phyloP scores from a whole-genome alignment of 257 asterid species.

The Jaltomata sinuosa region DNA sequence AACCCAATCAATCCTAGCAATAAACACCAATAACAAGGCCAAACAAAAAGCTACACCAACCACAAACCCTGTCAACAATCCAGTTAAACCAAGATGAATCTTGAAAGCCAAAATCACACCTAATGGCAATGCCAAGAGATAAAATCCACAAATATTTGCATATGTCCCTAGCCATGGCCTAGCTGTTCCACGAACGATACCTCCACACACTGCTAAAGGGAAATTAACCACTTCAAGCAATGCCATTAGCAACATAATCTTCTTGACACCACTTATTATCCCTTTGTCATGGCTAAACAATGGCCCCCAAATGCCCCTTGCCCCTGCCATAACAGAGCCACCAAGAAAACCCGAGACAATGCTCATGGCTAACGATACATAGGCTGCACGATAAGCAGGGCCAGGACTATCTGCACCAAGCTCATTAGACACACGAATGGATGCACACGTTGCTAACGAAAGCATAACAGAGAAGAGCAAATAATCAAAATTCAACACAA shows the following conservation, averaged over 20 bases:
- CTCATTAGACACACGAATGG: constrained; percentile 83
- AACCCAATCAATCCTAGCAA: constrained; percentile 61
- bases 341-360: constrained; percentile 38
- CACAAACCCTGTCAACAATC: constrained; percentile 65
- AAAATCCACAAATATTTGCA: constrained; percentile 69
- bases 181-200: constrained; percentile 84
- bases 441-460: constrained; percentile 60
- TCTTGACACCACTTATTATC: constrained; percentile 34
- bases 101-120: constrained; percentile 58
- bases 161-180: constrained; percentile 72
- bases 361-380: constrained; percentile 22
- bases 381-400: constrained; percentile 38
- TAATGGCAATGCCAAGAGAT: constrained; percentile 60
- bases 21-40: constrained; percentile 44
- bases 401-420: constrained; percentile 48
- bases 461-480: constrained; percentile 64
- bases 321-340: constrained; percentile 38
- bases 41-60: constrained; percentile 60
- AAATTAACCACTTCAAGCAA: constrained; percentile 62
- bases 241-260: constrained; percentile 54
- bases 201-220: constrained; percentile 79
- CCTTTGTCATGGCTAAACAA: constrained; percentile 49
- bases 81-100: constrained; percentile 48
- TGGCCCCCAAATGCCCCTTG: constrained; percentile 60
- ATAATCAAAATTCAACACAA: constrained; percentile 74